Evolutionary conservation across 2,329 filamentous ascomycete species (phyloP), one percentile per base, ranked within the genome.

Genomic region (Diaporthe citri): DNA sequence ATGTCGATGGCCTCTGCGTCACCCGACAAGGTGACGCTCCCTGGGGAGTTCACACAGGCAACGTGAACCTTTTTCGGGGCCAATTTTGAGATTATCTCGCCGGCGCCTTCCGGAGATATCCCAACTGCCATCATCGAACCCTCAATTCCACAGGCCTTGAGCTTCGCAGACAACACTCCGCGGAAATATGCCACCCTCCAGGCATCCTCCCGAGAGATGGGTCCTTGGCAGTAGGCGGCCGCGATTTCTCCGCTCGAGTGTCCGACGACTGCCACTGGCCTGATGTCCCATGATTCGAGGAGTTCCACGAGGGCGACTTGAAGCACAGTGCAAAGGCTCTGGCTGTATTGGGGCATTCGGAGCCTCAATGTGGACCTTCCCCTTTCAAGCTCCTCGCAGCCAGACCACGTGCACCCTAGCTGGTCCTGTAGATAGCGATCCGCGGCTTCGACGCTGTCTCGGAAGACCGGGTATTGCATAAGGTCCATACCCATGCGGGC

Each of bases 251-350:
- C 80, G 2, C 78, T 76, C 36, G 78, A 78, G 64, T 84, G 79
- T 6, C 82, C 75, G 9, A 81, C 73, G 3, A 83, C 80, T 2
- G 76, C 77, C 1, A 60, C 34, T 2, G 82, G 79, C 3, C 60
- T n/a, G 12, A 83, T 57, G 3, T 79, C 79, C 0, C 76, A 76
- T 0, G 41, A 60, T 10, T 25, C 51, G 6, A 86, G 77, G 1
- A 85, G 71, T 22, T 85, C 81, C 0, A 86, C 80, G 0, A 85
- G 76, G 5, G 79, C 79, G 4, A 87, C 78, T 74, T 87, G 85
- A 0, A 87, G 46, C 0, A 83, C 83, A 2, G 84, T 86, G 64
- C 82, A 86, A 0, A 84, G 39, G 0, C 75, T 74, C 60, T 75
- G 73, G 22, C 48, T 60, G 5, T 74, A n/a, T 25, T 55, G 55